These are phyloP conservation scores for Lactifluus piperatus DNA, from an alignment of 768 basidiomycete genomes.

Conservation along the genomic window DNA sequence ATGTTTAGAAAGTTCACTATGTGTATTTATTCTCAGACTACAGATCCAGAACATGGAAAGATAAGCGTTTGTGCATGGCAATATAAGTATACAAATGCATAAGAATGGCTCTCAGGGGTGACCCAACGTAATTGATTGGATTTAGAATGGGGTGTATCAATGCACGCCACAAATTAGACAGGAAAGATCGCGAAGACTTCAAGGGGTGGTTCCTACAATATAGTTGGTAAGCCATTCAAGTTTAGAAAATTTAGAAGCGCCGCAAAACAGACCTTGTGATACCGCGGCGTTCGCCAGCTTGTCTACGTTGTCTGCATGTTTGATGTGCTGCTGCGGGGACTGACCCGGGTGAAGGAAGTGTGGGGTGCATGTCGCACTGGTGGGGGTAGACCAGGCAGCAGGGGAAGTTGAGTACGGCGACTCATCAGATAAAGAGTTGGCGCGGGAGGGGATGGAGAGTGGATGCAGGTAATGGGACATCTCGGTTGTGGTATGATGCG, in stretches of 20 bases:
- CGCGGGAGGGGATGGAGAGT: constrained; percentile 1
- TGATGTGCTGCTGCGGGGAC: not conserved
- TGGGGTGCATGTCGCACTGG: not conserved
- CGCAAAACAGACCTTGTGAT: not conserved
- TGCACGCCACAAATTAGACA: not conserved
- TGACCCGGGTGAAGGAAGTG: constrained; percentile 1
- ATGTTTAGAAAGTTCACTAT: too few species aligned
- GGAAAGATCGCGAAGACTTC: not conserved
- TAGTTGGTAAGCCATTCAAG: not conserved
- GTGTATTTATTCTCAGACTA: too few species aligned
- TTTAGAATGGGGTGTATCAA: not conserved
- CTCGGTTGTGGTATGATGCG: not conserved
- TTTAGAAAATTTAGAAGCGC: not conserved
- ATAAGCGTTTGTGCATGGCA: too few species aligned
- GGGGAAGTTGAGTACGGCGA: constrained; percentile 2
- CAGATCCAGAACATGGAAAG: too few species aligned
- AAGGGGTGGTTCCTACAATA: not conserved
- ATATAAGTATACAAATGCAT: not conserved
- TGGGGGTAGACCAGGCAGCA: not conserved
- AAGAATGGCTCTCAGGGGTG: not conserved
- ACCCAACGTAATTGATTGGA: not conserved
- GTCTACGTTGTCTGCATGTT: constrained; percentile 10
- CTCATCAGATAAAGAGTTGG: not conserved
- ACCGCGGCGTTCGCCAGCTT: constrained; percentile 4
- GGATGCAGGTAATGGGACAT: constrained; percentile 8